Base-by-base conservation (phyloP, 2,329 filamentous ascomycete genomes). In the Anthostomella pinea region DNA sequence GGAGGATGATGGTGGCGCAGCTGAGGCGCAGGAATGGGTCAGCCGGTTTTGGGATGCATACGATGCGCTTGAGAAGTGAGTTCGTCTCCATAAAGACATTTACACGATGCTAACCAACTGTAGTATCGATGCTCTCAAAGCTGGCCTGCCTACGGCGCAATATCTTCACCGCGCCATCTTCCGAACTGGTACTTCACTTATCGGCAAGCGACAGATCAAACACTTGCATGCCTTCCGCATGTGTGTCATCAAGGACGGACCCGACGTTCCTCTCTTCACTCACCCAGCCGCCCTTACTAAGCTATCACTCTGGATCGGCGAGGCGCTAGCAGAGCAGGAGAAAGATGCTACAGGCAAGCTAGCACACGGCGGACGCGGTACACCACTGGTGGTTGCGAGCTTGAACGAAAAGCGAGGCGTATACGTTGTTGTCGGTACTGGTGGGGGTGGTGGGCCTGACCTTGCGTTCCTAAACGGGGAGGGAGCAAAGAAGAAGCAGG, bases 271-370 rank as follows among this genome's bases (percentile, higher is more conserved):
- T n/a, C 75, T 97, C 8, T 98, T 98, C 65, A 89, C 84, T 1
- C 91, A 97, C 56, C 90, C 93, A 0, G 87, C 90, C 5, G 93
- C 93, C 2, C 69, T 98, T 16, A 95, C 90, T 2, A 96, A 97
- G 62, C 75, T 98, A 10, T 90, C 91, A 0, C 73, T 95, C 3
- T 98, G 93, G 93, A 79, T 98, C 26, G 87, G 85, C 29, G 91
- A 97, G 64, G 93, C 93, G 0, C 82, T 97, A 28, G 79, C 84
- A 2, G 90, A 96, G 48, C 85, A 95, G 54, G 93, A 97, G 62
- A 80, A 82, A 33, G 87, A 93, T 44, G 63, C 69, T 1, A 84
- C 83, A 16, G 86, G 86, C 2, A 80, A 79, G 41, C 70, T 85
- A 19, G 75, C 77, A 0, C 76, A 80, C 38, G 83, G 85, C 17